Base-by-base conservation (phyloP, 352 stramenopile genomes). In the Aphanomyces euteiches region DNA sequence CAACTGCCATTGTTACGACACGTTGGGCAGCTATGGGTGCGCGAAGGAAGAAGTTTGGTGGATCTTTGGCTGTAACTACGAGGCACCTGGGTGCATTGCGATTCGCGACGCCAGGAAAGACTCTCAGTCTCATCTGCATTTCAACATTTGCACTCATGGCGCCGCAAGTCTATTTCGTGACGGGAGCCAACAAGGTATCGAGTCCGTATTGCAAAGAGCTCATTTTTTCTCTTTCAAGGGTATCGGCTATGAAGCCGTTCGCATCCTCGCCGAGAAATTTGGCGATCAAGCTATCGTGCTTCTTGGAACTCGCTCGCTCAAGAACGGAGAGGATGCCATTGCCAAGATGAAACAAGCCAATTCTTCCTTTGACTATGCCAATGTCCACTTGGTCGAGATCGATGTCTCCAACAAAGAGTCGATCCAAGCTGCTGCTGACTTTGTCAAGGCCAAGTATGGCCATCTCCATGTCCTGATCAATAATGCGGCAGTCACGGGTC, bases 241-340 rank as follows among this genome's bases (percentile, higher is more conserved):
- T 37, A 67, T 67, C 28, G 60, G 60, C 28, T 67, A 57, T 19
- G 60, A 67, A 19, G 37, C 60, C n/a, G 47, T 67, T 19, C 60
- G 60, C 19, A 15, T 67, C 13, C 60, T 67, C 41, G 50, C 60
- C 2, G 60, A 67, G 47, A 10, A 41, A 50, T n/a, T 50, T 15
- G 43, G 37, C 7, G 28, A 37, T 4, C 6, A 63, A 10, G 60
- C n/a, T 17, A 67, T 12, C 5, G 60, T 67, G n/a, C 60, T 67
- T 4, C 60, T 67, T 19, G 60, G 37, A 2, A 54, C 28, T n/a
- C 60, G 60, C 3, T 57, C n/a, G n/a, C 15, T 57, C 0, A 41
- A 67, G 5, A 28, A 37, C 47, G 60, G 60, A 19, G 19, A 19
- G 17, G n/a, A 56, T 15, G 60, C 60, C 3, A 67, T 67, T 17